Percentiles rank a stretch among this genome's conserved stretches.
phyloP scores from a whole-genome alignment of 1,139 yeast species.

The Zhuliangozyma blackwelliae region DNA sequence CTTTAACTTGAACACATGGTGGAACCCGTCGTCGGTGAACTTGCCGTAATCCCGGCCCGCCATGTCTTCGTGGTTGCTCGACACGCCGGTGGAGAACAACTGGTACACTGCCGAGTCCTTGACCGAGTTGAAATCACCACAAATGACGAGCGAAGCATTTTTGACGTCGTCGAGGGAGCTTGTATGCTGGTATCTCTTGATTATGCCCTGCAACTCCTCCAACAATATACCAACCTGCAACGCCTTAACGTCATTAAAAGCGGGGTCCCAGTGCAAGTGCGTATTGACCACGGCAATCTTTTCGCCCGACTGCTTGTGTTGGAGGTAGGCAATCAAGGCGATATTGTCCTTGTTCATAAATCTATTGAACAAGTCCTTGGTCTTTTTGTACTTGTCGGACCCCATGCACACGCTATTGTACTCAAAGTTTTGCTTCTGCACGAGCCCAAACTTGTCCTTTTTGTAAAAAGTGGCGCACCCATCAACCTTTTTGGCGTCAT shows the following conservation, averaged over 20 bases:
- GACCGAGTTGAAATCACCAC: slow-evolving; percentile 96
- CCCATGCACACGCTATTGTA: slow-evolving; percentile 86
- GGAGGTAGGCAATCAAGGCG: slow-evolving; percentile 76
- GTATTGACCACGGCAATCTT: slow-evolving; percentile 77
- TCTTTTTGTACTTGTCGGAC: slow-evolving; percentile 83
- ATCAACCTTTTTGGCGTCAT: slow-evolving; percentile 85
- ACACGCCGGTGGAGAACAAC: slow-evolving; percentile 74
- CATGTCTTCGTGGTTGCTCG: slow-evolving; percentile 72
- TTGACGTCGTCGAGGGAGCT: slow-evolving; percentile 51
- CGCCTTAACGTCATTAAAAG: slow-evolving; percentile 91
- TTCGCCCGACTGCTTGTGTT: slow-evolving; percentile 69
- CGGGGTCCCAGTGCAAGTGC: slow-evolving; percentile 98
- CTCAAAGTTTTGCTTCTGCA: slow-evolving; percentile 74
- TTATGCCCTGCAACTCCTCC: slow-evolving; percentile 73
- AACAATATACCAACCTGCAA: slow-evolving; percentile 89
- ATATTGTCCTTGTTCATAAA: slow-evolving; percentile 95
- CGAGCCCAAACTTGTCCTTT: slow-evolving; percentile 59
- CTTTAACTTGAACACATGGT: slow-evolving; percentile 74
- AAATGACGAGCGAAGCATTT: slow-evolving; percentile 70
- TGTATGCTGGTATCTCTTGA: slow-evolving; percentile 49
- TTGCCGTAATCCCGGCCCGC: slow-evolving; percentile 87
- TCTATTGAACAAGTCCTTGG: slow-evolving; percentile 92
- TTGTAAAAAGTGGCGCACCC: slow-evolving; percentile 94
- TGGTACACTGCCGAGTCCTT: slow-evolving; percentile 88
- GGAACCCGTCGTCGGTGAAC: slow-evolving; percentile 85